phyloP scores from a whole-genome alignment of 2,329 filamentous ascomycete genomes.

The Aspergillus floridensis region DNA sequence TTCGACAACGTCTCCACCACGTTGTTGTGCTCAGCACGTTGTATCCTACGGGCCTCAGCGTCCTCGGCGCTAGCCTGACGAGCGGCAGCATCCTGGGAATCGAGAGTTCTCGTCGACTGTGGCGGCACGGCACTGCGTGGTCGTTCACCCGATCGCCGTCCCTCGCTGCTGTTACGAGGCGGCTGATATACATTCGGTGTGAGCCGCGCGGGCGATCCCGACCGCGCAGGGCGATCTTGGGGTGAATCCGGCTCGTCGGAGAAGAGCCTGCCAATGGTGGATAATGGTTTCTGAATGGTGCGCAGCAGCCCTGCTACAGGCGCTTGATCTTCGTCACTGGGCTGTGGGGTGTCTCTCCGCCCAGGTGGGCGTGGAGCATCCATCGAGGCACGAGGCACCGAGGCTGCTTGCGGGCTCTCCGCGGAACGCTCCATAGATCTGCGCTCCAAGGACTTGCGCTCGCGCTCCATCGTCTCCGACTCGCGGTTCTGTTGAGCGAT shows the following conservation, averaged over 20 bases:
- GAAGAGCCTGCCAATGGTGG: constrained; percentile 92
- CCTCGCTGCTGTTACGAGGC: constrained; percentile 41
- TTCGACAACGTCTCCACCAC: constrained; percentile 90
- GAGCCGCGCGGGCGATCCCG: constrained; percentile 48
- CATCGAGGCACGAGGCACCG: constrained; percentile 57
- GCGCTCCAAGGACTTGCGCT: constrained; percentile 29
- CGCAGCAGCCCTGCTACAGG: constrained; percentile 81
- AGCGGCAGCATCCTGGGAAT: constrained; percentile 83
- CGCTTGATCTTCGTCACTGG: constrained; percentile 67
- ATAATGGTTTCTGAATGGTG: constrained; percentile 86
- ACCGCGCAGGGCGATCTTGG: constrained; percentile 33
- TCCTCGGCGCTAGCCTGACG: constrained; percentile 86
- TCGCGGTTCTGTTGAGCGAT: constrained; percentile 85
- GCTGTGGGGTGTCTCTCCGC: constrained; percentile 33
- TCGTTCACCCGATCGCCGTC: constrained; percentile 26
- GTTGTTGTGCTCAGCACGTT: constrained; percentile 79
- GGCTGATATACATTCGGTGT: constrained; percentile 48
- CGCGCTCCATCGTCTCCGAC: constrained; percentile 47
- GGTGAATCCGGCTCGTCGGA: constrained; percentile 60
- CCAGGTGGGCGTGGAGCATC: constrained; percentile 56
- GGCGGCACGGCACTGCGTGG: constrained; percentile 24
- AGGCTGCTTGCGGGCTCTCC: constrained; percentile 57
- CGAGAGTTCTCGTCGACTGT: constrained; percentile 48
- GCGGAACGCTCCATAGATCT: constrained; percentile 46
- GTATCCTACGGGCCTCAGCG: constrained; percentile 80